Conservation (phyloP, 495 filamentous ascomycete species). For the Glarea lozoyensis region DNA sequence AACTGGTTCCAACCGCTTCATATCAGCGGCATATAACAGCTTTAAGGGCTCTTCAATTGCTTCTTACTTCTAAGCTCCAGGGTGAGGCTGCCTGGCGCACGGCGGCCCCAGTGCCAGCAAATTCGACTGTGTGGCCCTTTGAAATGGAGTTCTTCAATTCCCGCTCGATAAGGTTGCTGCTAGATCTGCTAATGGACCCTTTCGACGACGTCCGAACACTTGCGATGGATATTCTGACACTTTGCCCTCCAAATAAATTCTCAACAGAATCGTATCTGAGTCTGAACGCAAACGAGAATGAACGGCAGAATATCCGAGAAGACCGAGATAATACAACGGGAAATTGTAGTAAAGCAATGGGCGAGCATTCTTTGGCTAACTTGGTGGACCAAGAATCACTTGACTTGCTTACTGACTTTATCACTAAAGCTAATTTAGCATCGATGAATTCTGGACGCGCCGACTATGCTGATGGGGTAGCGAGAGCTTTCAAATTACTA, state of each 20-base stretch:
- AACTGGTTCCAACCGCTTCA: conserved; percentile 65
- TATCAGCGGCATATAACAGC: conserved; percentile 84
- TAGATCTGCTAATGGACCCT: conserved; percentile 76
- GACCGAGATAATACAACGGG: too few species aligned
- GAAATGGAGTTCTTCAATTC: conserved; percentile 14
- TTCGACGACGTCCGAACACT: conserved; percentile 83
- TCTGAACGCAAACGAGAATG: too few species aligned
- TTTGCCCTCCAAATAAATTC: background rate
- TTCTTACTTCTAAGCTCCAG: conserved; percentile 47
- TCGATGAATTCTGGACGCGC: conserved; percentile 62
- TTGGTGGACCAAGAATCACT: too few species aligned
- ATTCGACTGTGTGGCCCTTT: conserved; percentile 15
- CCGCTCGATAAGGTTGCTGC: conserved; percentile 51
- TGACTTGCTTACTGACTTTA: conserved; percentile 12
- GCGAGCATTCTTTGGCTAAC: too few species aligned
- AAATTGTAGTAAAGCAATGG: background rate
- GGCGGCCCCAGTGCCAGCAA: background rate
- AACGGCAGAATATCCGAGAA: too few species aligned
- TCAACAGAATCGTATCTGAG: too few species aligned
- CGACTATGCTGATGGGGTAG: conserved; percentile 79
- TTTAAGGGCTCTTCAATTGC: conserved; percentile 52
- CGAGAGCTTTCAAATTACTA: conserved; percentile 48
- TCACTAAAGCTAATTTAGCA: conserved; percentile 43
- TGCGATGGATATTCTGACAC: conserved; percentile 49
- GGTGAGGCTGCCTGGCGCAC: background rate